A percentile compares a stretch with the other conserved stretches of the same genome.
Evolutionary conservation across 257 asterid species (phyloP).

Genomic region (Jacaranda copaia): DNA sequence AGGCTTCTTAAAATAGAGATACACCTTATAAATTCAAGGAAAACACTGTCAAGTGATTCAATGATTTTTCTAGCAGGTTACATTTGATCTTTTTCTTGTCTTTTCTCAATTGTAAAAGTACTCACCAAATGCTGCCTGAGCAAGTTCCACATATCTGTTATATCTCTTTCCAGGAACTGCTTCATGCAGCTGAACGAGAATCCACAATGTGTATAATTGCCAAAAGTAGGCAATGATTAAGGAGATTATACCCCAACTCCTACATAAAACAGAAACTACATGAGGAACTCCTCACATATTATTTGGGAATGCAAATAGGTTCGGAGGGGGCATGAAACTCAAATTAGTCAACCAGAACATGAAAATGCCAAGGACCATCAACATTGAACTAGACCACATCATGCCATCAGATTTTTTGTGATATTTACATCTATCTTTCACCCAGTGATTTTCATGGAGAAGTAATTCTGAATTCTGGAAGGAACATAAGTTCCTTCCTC

Average conservation of each 20-base stretch:
- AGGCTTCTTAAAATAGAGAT: too few relatives aligned
- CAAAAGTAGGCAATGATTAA: conserved; percentile 84
- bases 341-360: too few relatives aligned
- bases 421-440: too few relatives aligned
- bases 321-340: too few relatives aligned
- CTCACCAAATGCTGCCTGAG: conserved; percentile 98
- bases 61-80: neutral
- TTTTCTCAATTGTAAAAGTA: conserved; percentile 1
- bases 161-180: conserved; percentile 99
- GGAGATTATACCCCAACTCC: conserved; percentile 98
- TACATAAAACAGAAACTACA: conserved; percentile 34
- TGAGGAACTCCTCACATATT: neutral
- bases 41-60: too few relatives aligned
- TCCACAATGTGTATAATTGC: conserved; percentile 96
- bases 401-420: too few relatives aligned
- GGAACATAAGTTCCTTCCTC: too few relatives aligned
- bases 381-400: too few relatives aligned
- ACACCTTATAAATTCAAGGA: too few relatives aligned
- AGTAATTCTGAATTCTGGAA: neutral
- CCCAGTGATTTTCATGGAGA: neutral
- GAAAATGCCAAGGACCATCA: too few relatives aligned
- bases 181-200: conserved; percentile 98
- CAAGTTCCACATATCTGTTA: conserved; percentile 96
- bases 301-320: too few relatives aligned
- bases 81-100: neutral